Base-by-base conservation (phyloP, 352 stramenopile species). In the Thalassiosira mediterranea region DNA sequence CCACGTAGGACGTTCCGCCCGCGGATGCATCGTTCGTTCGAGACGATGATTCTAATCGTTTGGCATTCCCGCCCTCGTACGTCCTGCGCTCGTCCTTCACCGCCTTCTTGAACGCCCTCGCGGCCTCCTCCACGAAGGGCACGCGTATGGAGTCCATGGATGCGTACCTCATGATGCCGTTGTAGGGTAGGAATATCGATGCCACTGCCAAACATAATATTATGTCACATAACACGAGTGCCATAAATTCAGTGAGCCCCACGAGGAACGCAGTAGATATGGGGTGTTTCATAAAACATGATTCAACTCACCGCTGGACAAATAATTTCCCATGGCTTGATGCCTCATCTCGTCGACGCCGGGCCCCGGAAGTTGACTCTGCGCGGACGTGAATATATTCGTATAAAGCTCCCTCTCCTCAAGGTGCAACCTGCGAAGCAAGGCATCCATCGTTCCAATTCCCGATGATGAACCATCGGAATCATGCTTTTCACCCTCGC, bases 121-220 rank as follows among this genome's bases (percentile, higher is more conserved):
- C 48, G 31, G 72, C 72, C 15, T 80, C 72, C 54, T 80, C 72
- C 2, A 65, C 63, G 59, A 80, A 80, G 3, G 72, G 72, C 4
- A 75, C 47, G 23, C 63, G 62, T 29, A 68, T 47, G 8, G 47
- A 75, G 13, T 70, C 72, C 5, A 80, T 57, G 4, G 51, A 75
- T 37, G 61, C 72, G 38, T 80, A 75, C 48, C 40, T 65, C 19
- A 80, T 80, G 21, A 3, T 29, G 21, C 58, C 48, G 52, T 59
- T 49, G 28, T 66, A 64, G 13, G 32, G 32, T 29, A 70, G 38
- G 21, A 75, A 42, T 56, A 38, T 57, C 11, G 48, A 40, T 34
- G 59, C 63, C 2, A 68, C 56, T 60, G 31, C 32, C 7, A 15
- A 38, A 17, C n/a, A 4, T 23, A 25, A 53, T n/a, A n/a, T n/a